A percentile compares a stretch with the other conserved stretches of the same genome.
phyloP scores from a whole-genome alignment of 495 filamentous ascomycete genomes.

The Talaromyces borbonicus region DNA sequence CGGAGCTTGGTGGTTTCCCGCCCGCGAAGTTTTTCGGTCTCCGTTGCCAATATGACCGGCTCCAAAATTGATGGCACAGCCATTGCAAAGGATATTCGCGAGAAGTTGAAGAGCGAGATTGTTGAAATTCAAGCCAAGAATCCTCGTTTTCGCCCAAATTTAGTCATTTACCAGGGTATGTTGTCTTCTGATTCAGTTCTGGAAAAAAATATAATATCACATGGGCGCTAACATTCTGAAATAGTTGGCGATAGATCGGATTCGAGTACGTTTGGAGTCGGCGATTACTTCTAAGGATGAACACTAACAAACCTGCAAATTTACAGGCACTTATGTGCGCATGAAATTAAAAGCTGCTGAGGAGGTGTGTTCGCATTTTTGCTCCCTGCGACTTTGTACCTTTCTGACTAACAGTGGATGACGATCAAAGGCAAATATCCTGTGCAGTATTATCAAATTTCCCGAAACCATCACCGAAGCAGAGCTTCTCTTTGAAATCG shows the following conservation, averaged over 20 bases:
- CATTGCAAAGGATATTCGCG: slow-evolving; percentile 83
- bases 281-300: background rate
- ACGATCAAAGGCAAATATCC: slow-evolving; percentile 72
- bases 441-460: slow-evolving; percentile 74
- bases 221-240: background rate
- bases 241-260: slow-evolving; percentile 3
- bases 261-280: slow-evolving; percentile 1
- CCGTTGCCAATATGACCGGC: slow-evolving; percentile 59
- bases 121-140: slow-evolving; percentile 68
- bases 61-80: slow-evolving; percentile 92
- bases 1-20: slow-evolving; percentile 4
- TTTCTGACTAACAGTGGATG: slow-evolving; percentile 12
- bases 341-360: slow-evolving; percentile 98
- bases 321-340: slow-evolving; percentile 89
- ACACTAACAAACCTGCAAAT: background rate
- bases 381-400: slow-evolving; percentile 5
- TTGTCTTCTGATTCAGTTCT: background rate
- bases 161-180: slow-evolving; percentile 89
- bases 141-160: slow-evolving; percentile 73
- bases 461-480: slow-evolving; percentile 71
- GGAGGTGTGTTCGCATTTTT: slow-evolving; percentile 52
- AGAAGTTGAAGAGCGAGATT: slow-evolving; percentile 68
- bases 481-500: slow-evolving; percentile 75
- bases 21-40: slow-evolving; percentile 4
- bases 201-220: background rate